A percentile compares a stretch with the other conserved stretches of the same genome.
Evolutionary conservation across 805 yeast genomes (phyloP).

Genomic region (Scheffersomyces amazonensis): DNA sequence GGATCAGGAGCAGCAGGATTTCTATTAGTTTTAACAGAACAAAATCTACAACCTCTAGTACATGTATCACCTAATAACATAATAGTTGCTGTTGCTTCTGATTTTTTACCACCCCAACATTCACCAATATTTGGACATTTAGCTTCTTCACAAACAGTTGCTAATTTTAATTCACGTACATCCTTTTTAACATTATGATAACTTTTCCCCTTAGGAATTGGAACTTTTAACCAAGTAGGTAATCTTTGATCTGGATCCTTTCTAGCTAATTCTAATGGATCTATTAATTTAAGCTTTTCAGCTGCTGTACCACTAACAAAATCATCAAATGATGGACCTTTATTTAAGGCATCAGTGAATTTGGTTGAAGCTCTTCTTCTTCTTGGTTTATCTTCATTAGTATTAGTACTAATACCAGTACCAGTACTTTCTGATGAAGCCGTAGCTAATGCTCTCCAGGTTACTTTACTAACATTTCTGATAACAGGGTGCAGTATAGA

Average conservation of each 20-base stretch:
- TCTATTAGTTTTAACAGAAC: conserved; percentile 93
- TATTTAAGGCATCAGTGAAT: conserved; percentile 66
- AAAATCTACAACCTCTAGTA: conserved; percentile 98
- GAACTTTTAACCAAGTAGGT: conserved; percentile 93
- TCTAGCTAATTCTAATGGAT: conserved; percentile 76
- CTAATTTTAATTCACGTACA: conserved; percentile 79
- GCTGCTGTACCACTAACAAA: conserved; percentile 76
- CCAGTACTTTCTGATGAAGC: conserved; percentile 4
- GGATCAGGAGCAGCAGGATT: conserved; percentile 89
- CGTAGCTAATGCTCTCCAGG: conserved; percentile 11
- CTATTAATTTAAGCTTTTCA: conserved; percentile 52
- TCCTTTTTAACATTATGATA: conserved; percentile 81
- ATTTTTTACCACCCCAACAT: conserved; percentile 97
- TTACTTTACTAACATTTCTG: not conserved
- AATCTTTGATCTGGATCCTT: conserved; percentile 67
- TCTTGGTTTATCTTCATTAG: conserved; percentile 6
- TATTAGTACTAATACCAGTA: conserved; percentile 10
- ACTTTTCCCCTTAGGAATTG: conserved; percentile 92
- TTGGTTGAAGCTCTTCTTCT: conserved; percentile 51
- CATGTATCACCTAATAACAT: conserved; percentile 99
- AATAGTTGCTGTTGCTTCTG: conserved; percentile 95
- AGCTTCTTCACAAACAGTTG: conserved; percentile 98
- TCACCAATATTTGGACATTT: conserved; percentile 99
- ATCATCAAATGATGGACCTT: conserved; percentile 93
- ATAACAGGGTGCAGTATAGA: conserved; percentile 5